phyloP scores from a whole-genome alignment of 495 filamentous ascomycete genomes.

The Neurospora sp. region DNA sequence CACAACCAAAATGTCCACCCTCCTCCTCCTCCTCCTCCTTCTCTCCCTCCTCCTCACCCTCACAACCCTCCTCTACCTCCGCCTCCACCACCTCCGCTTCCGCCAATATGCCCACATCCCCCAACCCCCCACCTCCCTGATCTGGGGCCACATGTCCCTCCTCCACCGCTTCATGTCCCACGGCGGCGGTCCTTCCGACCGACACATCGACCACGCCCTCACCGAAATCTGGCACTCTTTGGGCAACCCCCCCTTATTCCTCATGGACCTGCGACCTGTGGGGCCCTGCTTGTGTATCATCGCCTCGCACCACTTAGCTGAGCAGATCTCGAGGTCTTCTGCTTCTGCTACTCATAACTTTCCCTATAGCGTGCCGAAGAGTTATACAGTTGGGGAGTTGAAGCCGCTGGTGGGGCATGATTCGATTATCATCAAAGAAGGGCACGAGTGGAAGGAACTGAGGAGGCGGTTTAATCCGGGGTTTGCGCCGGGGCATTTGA shows the following conservation, averaged over 20 bases:
- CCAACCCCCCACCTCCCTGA: constrained; percentile 16
- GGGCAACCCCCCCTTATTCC: constrained; percentile 18
- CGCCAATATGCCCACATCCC: constrained; percentile 23
- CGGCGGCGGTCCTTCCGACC: not conserved
- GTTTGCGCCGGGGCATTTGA: constrained; percentile 33
- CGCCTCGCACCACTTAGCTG: constrained; percentile 33
- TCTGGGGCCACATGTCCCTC: constrained; percentile 24
- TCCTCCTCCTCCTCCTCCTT: constrained; percentile 5
- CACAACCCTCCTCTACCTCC: constrained; percentile 6
- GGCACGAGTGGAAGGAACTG: constrained; percentile 28
- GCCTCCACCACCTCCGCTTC: constrained; percentile 13
- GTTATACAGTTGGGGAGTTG: constrained; percentile 21
- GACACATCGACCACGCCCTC: constrained; percentile 11
- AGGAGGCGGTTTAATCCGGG: constrained; percentile 34
- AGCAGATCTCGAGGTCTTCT: constrained; percentile 30
- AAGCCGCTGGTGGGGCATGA: constrained; percentile 23
- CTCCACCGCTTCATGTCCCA: constrained; percentile 12
- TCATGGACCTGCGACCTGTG: constrained; percentile 29
- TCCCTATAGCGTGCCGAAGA: constrained; percentile 35
- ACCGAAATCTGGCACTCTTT: not conserved
- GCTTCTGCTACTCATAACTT: constrained; percentile 13
- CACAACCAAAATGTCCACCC: constrained; percentile 6
- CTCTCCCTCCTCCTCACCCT: constrained; percentile 1
- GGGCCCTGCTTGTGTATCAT: constrained; percentile 26
- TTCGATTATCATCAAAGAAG: constrained; percentile 27